Evolutionary conservation across 2,329 filamentous ascomycete genomes (phyloP), one percentile per base, ranked within the genome.

Genomic region (Hypoxylon sp.): DNA sequence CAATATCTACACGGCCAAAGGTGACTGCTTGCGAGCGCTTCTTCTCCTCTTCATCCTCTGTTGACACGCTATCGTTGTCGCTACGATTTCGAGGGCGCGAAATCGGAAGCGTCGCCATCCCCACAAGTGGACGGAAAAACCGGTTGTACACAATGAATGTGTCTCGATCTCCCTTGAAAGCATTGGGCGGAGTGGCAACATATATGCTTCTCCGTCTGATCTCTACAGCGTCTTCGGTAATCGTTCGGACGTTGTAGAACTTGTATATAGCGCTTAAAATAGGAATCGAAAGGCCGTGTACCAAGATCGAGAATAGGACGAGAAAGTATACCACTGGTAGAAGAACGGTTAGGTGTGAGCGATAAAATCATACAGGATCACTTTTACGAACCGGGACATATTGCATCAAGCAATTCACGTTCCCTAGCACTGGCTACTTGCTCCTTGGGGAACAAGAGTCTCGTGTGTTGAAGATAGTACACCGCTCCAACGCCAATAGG

Each of bases 401-500:
- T 74, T 2, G 78, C 79, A 0, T 77, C 74, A n/a, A 81, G 62
- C 11, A 83, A 68, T 32, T 73, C 67, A 39, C 76, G 69, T 30
- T 75, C 72, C 16, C 63, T 56, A 3, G 67, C 46, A 21, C 69
- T 71, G 1, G 68, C 68, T 1, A 30, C 27, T 2, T 67, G 34
- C 29, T 60, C 63, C 14, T 61, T 62, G 0, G 80, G 81, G 61
- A 83, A 81, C 3, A 84, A 71, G 9, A 82, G 76, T 6, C 76
- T 75, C 1, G 80, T 78, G 61, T 84, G 82, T 68, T 83, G 80
- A 12, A 94, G 83, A 76, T 94, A 94, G 76, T 93, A 94, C 23
- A 93, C 85, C 0, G 91, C 91, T 19, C 89, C 90, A 7, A 92
- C 90, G 1, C 91, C 91, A 48, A 94, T 93, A 0, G 91, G 91